These are phyloP conservation scores for Arthrobotrys conoides DNA, from an alignment of 2,329 filamentous ascomycete genomes.

Conservation along the genomic window DNA sequence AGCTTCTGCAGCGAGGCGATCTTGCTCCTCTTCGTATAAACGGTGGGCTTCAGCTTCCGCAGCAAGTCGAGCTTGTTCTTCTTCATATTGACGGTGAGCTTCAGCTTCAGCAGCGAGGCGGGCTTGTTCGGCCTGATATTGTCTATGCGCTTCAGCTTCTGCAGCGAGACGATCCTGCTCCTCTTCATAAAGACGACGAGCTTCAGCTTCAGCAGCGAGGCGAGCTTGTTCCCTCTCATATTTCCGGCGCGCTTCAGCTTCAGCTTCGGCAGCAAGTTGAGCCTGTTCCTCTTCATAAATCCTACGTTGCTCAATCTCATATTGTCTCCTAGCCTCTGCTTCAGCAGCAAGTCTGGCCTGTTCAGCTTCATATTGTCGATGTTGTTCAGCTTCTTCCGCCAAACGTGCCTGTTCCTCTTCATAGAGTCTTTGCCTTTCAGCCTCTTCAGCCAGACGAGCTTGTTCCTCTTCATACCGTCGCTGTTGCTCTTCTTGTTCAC, in stretches of 20 bases:
- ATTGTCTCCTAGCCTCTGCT: constrained; percentile 28
- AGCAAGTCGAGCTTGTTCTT: constrained; percentile 28
- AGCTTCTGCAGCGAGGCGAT: constrained; percentile 27
- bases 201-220: no score
- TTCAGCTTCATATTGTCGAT: neutral
- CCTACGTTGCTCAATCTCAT: constrained; percentile 7
- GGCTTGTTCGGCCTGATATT: constrained; percentile 14
- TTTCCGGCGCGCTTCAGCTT: neutral
- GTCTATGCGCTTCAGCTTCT: constrained; percentile 4
- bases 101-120: constrained; percentile 35
- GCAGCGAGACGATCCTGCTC: constrained; percentile 32
- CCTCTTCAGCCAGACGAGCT: constrained; percentile 37
- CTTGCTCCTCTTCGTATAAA: constrained; percentile 27
- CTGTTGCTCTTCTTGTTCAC: constrained; percentile 34
- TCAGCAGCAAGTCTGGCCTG: constrained; percentile 25
- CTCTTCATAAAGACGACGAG: constrained; percentile 15
- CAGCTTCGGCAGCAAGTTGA: constrained; percentile 24
- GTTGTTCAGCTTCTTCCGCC: constrained; percentile 44
- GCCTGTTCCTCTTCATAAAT: constrained; percentile 23
- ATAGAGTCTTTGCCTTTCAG: constrained; percentile 29
- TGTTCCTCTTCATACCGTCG: constrained; percentile 34
- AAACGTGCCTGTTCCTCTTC: constrained; percentile 31
- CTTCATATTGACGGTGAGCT: constrained; percentile 4
- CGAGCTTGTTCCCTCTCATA: constrained; percentile 30
- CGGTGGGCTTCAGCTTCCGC: constrained; percentile 29